Evolutionary conservation across 2,329 filamentous ascomycete species (phyloP), one percentile per base, ranked within the genome.

Genomic region (Hysterium pulicare): DNA sequence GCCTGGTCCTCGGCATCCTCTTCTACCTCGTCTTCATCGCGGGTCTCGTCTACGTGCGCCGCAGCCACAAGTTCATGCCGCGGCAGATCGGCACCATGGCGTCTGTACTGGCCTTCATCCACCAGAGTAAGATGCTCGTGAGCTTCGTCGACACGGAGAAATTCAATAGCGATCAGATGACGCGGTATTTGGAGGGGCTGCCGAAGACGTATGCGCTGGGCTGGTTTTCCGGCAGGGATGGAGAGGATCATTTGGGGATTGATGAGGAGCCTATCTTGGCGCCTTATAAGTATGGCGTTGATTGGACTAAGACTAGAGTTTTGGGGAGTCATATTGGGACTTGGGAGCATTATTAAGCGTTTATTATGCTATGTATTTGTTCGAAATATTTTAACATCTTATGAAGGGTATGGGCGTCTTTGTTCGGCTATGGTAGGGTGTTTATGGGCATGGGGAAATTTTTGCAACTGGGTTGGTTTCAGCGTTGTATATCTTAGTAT

Each of bases 61-160:
- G 86, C 11, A 75, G 82, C 0, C 79, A 82, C 42, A 79, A 86
- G 2, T 90, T 90, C 63, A 70, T 90, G 42, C 87, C 87, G 1
- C 78, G 87, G 4, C 84, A 90, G 69, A 86, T 86, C 3, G 87
- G 83, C 54, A 89, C 86, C 16, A 90, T 91, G 53, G 82, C 86
- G 2, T 83, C 79, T 33, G 79, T 90, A 40, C 72, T 91, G 41
- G 85, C 84, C 0, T 90, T 85, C 57, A 86, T 90, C 46, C 83
- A 90, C 64, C 85, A 89, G 68, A 84, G 79, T 62, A 86, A 86
- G 67, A 90, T 90, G 86, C 69, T 90, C 34, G 82, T 82, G 48
- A 79, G 81, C 56, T 90, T 90, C 63, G 82, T 87, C 11, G 81
- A 79, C 32, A 88, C 84, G 17, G 78, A 83, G 47, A 79, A 79